A percentile compares a stretch with the other conserved stretches of the same genome.
Evolutionary conservation across 495 filamentous ascomycete species (phyloP).

Genomic region (Tuber umbilicatum): DNA sequence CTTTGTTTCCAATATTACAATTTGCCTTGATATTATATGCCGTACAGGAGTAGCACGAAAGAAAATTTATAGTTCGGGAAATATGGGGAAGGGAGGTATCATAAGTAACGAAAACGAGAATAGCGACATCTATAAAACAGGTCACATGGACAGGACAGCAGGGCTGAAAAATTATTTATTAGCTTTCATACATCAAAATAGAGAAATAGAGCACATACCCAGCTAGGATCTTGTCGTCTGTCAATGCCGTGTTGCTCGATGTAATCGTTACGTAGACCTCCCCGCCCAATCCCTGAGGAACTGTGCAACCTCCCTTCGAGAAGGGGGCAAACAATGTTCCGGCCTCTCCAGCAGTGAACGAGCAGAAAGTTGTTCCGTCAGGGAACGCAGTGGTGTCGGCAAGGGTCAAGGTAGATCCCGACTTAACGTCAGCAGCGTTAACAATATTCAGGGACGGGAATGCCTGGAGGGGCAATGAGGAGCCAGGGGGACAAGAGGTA

Average conservation of each 20-base stretch:
- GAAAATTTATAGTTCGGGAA: background rate
- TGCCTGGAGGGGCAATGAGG: constrained; percentile 52
- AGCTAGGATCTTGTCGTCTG: constrained; percentile 51
- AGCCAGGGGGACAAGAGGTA: constrained; percentile 52
- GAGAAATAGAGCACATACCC: constrained; percentile 39
- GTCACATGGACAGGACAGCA: constrained; percentile 29
- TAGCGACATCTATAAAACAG: background rate
- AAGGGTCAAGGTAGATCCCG: constrained; percentile 47
- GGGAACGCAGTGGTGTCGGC: constrained; percentile 44
- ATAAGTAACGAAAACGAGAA: background rate
- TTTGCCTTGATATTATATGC: background rate
- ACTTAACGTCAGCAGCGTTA: constrained; percentile 45
- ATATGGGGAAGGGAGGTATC: background rate
- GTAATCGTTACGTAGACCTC: constrained; percentile 53
- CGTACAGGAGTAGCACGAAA: background rate
- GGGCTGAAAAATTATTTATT: constrained; percentile 17
- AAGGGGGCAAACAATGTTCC: constrained; percentile 52
- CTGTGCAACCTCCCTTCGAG: constrained; percentile 46
- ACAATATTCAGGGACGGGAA: constrained; percentile 54
- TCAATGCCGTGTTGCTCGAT: constrained; percentile 45
- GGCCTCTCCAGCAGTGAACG: constrained; percentile 53
- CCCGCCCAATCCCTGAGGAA: constrained; percentile 51
- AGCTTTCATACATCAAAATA: background rate
- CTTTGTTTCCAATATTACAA: background rate
- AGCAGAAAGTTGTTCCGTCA: constrained; percentile 44